Conservation (phyloP, 2,329 filamentous ascomycete species). For the Fusarium ambrosium region DNA sequence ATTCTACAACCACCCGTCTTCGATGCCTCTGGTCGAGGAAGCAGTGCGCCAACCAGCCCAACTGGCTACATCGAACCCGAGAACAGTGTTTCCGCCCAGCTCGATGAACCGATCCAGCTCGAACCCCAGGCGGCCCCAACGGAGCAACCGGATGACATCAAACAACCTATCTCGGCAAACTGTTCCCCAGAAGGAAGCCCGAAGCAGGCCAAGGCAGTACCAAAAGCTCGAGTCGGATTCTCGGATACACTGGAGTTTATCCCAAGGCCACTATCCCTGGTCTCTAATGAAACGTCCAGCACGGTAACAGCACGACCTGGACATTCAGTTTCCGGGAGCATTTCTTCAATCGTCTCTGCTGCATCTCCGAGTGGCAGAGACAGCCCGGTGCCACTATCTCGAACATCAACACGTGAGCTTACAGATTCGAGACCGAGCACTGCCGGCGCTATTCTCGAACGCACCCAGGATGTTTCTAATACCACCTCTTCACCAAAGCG, state of each 20-base stretch:
- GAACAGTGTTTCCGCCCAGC: constrained; percentile 40
- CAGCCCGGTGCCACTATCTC: constrained; percentile 54
- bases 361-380: constrained; percentile 60
- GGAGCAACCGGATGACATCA: constrained; percentile 6
- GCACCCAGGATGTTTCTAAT: constrained; percentile 46
- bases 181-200: constrained; percentile 26
- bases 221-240: constrained; percentile 81
- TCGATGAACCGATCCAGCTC: constrained; percentile 8
- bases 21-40: constrained; percentile 66
- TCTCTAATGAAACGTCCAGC: constrained; percentile 87
- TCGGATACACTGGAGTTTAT: constrained; percentile 88
- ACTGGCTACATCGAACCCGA: constrained; percentile 57
- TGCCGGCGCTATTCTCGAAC: constrained; percentile 77
- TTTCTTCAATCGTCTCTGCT: constrained; percentile 81
- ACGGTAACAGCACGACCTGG: constrained; percentile 77
- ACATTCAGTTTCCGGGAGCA: constrained; percentile 83
- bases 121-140: constrained; percentile 10
- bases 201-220: constrained; percentile 51
- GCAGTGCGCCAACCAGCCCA: constrained; percentile 75
- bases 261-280: constrained; percentile 83
- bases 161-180: constrained; percentile 8
- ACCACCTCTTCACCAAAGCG: constrained; percentile 58
- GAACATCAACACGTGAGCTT: constrained; percentile 58
- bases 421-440: constrained; percentile 74
- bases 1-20: constrained; percentile 72